Conservation (phyloP, 257 asterid species). For the Linderniella brevidens region DNA sequence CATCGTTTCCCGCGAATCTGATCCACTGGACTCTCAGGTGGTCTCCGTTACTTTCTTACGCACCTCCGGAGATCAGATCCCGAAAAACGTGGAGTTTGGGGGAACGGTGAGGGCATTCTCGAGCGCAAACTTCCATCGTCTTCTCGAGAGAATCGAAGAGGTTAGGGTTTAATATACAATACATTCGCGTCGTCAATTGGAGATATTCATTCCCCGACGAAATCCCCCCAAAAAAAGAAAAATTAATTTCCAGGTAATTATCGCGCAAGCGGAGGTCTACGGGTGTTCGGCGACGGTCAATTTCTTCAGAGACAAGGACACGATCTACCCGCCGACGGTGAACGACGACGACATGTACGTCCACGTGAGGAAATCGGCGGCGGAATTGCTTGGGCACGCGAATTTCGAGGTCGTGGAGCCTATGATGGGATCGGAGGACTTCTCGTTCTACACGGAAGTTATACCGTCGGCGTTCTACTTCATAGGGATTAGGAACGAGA, state of each 20-base stretch:
- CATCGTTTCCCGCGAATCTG: constrained; percentile 77
- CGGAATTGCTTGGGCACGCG: constrained; percentile 31
- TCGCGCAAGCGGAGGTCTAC: constrained; percentile 61
- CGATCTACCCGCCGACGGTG: constrained; percentile 70
- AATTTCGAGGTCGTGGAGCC: constrained; percentile 44
- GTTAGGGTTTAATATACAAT: no score
- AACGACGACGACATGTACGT: constrained; percentile 47
- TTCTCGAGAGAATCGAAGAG: constrained; percentile 65
- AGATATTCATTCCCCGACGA: no score
- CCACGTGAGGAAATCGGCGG: constrained; percentile 30
- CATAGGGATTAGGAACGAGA: constrained; percentile 64
- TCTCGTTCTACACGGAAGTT: constrained; percentile 68
- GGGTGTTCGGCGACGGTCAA: constrained; percentile 66
- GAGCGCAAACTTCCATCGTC: constrained; percentile 35
- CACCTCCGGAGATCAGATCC: constrained; percentile 16
- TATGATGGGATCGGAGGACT: constrained; percentile 86
- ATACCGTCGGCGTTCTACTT: constrained; percentile 70
- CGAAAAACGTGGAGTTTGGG: constrained; percentile 36
- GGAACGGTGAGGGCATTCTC: constrained; percentile 92
- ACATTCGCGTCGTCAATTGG: no score
- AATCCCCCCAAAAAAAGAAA: no score
- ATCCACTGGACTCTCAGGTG: constrained; percentile 90
- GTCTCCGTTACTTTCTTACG: constrained; percentile 61
- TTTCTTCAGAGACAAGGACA: constrained; percentile 47
- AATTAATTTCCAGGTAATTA: constrained; percentile 37